Evolutionary conservation across 208 protist species (phyloP), one percentile per base, ranked within the genome.

Genomic region (Trypanosoma melophagium): DNA sequence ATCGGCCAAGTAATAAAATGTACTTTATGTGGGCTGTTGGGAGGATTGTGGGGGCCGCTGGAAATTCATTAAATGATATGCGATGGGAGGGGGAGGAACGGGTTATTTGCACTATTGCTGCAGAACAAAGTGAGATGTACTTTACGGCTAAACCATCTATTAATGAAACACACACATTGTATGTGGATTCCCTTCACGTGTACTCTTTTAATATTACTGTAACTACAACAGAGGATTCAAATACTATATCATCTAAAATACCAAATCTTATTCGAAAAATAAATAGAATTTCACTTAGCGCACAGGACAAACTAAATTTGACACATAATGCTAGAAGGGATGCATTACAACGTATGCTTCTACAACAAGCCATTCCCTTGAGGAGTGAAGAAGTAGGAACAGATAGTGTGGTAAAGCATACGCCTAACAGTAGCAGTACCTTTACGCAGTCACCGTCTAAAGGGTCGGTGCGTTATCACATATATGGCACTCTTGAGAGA

Each of bases 21-120:
- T 91, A 74, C 64, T 60, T 94, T 50, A 85, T 89, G 80, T 94
- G 84, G 84, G 84, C 84, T 14, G 42, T 63, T 16, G 87, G 87
- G 0, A 64, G 74, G 14, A 56, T 89, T 12, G 8, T 53, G 4
- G 55, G 47, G 40, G 52, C 67, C 51, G 42, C 47, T 51, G 54
- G 47, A 35, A 35, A 22, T 4, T 35, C 35, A 7, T 21, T 59
- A 14, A n/a, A 49, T 10, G 60, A 61, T 1, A 55, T 84, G 12
- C 10, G 55, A 22, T 94, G 88, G 88, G 35, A 58, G 19, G 87
- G 87, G 3, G 28, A 70, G 16, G 88, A 94, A 49, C 78, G 70
- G n/a, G 83, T 94, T 28, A 65, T 94, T 47, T 91, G 84, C 73
- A 90, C 83, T 19, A 75, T 94, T n/a, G 84, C 80, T 1, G 69